Conservation (phyloP, 1,284 basidiomycete genomes). For the Cryptococcus sp. region DNA sequence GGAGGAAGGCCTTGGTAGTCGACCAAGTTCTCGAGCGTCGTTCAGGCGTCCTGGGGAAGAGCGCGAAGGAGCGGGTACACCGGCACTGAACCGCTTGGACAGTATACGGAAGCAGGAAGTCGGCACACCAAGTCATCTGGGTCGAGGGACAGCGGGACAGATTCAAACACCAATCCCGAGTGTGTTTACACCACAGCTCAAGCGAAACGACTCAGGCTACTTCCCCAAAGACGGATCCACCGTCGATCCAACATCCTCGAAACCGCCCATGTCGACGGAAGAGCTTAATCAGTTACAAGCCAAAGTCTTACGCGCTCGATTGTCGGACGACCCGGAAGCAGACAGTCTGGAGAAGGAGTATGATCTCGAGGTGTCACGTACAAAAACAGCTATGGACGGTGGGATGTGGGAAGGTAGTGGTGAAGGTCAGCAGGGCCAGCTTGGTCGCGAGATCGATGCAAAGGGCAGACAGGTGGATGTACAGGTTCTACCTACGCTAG, state of each 20-base stretch:
- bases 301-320: slow-evolving; percentile 82
- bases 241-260: slow-evolving; percentile 26
- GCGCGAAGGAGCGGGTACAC: slow-evolving; percentile 49
- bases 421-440: slow-evolving; percentile 26
- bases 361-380: slow-evolving; percentile 58
- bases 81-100: slow-evolving; percentile 31
- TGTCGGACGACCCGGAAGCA: slow-evolving; percentile 70
- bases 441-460: slow-evolving; percentile 32
- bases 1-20: slow-evolving; percentile 23
- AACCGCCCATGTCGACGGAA: slow-evolving; percentile 46
- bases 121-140: slow-evolving; percentile 7
- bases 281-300: slow-evolving; percentile 91
- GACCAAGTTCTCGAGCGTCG: slow-evolving; percentile 65
- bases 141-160: slow-evolving; percentile 13
- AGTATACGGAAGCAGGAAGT: slow-evolving; percentile 32
- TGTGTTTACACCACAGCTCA: slow-evolving; percentile 70
- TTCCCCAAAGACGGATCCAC: slow-evolving; percentile 8
- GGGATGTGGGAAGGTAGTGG: slow-evolving; percentile 35
- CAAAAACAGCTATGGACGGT: slow-evolving; percentile 40
- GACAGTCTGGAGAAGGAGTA: slow-evolving; percentile 75
- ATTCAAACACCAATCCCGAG: slow-evolving; percentile 73
- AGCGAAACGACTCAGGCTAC: slow-evolving; percentile 27
- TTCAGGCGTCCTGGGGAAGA: slow-evolving; percentile 71
- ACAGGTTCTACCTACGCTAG: slow-evolving; percentile 84
- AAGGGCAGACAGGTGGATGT: slow-evolving; percentile 51